Evolutionary conservation across 495 filamentous ascomycete genomes (phyloP).

Genomic region (Durotheca rogersii): DNA sequence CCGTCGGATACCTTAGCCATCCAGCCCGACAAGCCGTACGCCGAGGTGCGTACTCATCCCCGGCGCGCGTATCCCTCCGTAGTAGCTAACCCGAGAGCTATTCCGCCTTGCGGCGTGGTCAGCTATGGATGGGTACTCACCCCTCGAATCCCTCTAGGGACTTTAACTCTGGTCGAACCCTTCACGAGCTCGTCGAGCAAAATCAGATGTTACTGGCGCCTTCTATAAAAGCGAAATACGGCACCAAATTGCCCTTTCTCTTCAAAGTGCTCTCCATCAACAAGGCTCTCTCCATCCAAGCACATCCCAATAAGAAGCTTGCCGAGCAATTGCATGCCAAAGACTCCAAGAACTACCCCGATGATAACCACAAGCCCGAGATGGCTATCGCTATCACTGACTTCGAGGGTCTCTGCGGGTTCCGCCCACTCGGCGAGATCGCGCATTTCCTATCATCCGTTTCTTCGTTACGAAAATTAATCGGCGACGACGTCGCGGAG

Average conservation of each 20-base stretch:
- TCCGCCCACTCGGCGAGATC: conserved; percentile 84
- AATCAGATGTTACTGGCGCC: conserved; percentile 78
- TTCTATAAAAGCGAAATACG: conserved; percentile 70
- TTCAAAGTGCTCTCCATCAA: conserved; percentile 95
- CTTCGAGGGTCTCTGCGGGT: conserved; percentile 95
- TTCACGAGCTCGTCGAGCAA: conserved; percentile 86
- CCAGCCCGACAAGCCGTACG: conserved; percentile 81
- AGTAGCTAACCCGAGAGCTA: conserved; percentile 11
- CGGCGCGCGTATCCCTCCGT: not conserved
- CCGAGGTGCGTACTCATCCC: conserved; percentile 61
- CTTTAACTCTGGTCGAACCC: conserved; percentile 74
- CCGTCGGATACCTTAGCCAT: conserved; percentile 70
- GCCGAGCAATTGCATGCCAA: conserved; percentile 82
- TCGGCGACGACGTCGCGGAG: conserved; percentile 67
- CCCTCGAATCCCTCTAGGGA: conserved; percentile 93
- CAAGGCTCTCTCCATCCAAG: conserved; percentile 95
- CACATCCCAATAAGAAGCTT: conserved; percentile 96
- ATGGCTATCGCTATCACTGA: conserved; percentile 97
- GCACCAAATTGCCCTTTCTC: conserved; percentile 83
- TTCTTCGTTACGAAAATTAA: conserved; percentile 69
- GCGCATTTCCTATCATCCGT: conserved; percentile 78
- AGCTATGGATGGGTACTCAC: conserved; percentile 99
- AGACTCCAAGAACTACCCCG: conserved; percentile 93
- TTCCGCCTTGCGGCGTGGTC: too few relatives aligned
- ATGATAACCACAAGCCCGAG: conserved; percentile 99